Evolutionary conservation across 2,329 filamentous ascomycete species (phyloP), one percentile per base, ranked within the genome.

Genomic region (Cyanodermella asteris): DNA sequence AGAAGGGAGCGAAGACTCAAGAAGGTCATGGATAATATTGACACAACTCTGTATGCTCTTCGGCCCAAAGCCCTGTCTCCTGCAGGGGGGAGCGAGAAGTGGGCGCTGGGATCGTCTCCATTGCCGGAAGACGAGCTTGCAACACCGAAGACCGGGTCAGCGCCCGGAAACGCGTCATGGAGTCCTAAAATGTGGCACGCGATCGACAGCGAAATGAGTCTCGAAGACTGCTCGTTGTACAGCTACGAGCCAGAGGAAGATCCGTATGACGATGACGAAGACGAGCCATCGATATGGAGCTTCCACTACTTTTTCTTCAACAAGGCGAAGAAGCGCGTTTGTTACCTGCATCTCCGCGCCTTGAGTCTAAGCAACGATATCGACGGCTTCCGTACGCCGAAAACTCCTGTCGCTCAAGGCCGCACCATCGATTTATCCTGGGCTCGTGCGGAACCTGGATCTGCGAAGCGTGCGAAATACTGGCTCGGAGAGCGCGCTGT

Each of bases 241-340:
- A 75, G 73, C 28, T 97, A 91, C 51, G 67, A 74, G 25, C 87
- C 87, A 0, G 72, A 80, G 20, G 77, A 82, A 32, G 82, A 91
- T 41, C 80, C 81, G 0, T 91, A 90, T 39, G 74, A 82, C 38
- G 81, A 81, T 34, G 82, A 91, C 31, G 84, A 91, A 32, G n/a
- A n/a, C n/a, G 81, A 93, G 42, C 77, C 78, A 32, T 74, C 82
- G 7, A 82, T 97, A 33, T 97, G 84, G 84, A 81, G 77, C 24
- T 61, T 82, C 33, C 82, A 94, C 47, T 93, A 91, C 50, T 91
- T 97, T 56, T 91, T 94, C 49, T 94, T 93, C 62, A 93, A 91
- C 57, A 84, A 84, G 41, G 59, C 71, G 14, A 64, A 73, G 42
- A 94, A 94, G 55, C 70, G 87, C 20, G 84, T 97, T 11, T 82